Conservation (phyloP, 768 basidiomycete genomes). For the Hericium coralloides region DNA sequence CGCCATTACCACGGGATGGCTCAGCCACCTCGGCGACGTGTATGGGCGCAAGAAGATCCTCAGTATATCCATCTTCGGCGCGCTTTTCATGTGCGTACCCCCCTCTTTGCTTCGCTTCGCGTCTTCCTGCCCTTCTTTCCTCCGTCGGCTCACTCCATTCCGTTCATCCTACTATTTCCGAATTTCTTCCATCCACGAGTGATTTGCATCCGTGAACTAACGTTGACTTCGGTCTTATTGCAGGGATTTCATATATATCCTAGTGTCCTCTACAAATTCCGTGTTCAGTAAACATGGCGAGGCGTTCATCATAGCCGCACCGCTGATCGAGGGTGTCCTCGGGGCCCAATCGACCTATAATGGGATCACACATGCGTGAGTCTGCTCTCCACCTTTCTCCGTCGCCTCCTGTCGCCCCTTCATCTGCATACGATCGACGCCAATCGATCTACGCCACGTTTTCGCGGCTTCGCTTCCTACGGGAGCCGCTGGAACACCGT, state of each 20-base stretch:
- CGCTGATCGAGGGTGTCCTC: conserved; percentile 13
- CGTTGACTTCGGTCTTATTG: not conserved
- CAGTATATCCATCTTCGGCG: conserved; percentile 13
- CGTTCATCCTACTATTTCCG: no score
- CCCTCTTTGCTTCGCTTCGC: not conserved
- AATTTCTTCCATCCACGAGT: not conserved
- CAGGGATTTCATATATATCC: conserved; percentile 16
- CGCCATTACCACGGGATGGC: conserved; percentile 14
- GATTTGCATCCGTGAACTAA: not conserved
- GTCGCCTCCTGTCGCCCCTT: not conserved
- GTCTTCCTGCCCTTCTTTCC: no score
- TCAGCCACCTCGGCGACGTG: conserved; percentile 12
- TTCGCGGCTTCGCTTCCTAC: no score
- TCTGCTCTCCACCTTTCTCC: not conserved
- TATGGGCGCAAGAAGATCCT: conserved; percentile 14
- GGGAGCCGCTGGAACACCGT: no score
- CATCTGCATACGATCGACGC: not conserved
- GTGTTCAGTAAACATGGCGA: conserved; percentile 11
- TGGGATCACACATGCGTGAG: conserved; percentile 14
- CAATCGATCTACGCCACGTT: no score
- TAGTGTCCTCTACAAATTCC: conserved; percentile 9
- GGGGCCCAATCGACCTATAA: conserved; percentile 15
- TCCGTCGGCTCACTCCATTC: no score
- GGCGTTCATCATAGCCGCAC: conserved; percentile 12
- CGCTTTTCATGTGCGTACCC: conserved; percentile 13